These are phyloP conservation scores for Trichophyton verrucosum DNA, from an alignment of 2,329 filamentous ascomycete genomes.

Conservation along the genomic window DNA sequence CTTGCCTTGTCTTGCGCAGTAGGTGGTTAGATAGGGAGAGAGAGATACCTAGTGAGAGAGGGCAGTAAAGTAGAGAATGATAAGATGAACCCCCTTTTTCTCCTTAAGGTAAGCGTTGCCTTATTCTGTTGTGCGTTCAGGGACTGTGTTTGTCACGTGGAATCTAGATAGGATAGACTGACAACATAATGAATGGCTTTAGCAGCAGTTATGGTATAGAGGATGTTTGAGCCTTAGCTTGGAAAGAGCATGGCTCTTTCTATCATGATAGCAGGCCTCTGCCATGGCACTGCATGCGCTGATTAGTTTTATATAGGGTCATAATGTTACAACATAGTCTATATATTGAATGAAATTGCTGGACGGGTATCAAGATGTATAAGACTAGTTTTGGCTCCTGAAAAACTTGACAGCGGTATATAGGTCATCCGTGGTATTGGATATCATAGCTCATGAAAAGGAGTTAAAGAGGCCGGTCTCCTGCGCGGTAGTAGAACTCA, in stretches of 20 bases:
- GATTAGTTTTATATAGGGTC: too few species aligned
- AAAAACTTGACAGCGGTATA: too few species aligned
- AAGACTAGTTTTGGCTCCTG: too few species aligned
- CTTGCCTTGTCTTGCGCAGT: neutral
- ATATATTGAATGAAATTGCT: too few species aligned
- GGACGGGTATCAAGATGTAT: too few species aligned
- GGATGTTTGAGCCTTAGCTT: neutral
- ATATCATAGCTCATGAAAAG: too few species aligned
- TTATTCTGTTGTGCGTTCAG: neutral
- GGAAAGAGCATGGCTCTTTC: neutral
- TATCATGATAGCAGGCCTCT: too few species aligned
- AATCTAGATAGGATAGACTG: neutral
- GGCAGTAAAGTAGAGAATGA: neutral
- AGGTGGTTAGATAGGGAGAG: neutral
- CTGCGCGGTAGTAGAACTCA: too few species aligned
- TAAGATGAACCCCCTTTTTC: neutral
- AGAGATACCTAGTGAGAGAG: neutral
- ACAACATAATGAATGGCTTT: neutral
- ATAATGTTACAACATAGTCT: too few species aligned
- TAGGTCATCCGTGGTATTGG: too few species aligned
- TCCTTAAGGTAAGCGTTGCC: neutral
- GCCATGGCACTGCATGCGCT: too few species aligned
- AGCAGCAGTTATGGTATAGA: neutral
- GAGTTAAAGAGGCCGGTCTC: too few species aligned
- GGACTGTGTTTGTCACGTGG: conserved; percentile 1